Percentiles rank a stretch among this genome's conserved stretches.
Evolutionary conservation across 2,329 filamentous ascomycete species (phyloP).

Genomic region (Penicillium sp.): DNA sequence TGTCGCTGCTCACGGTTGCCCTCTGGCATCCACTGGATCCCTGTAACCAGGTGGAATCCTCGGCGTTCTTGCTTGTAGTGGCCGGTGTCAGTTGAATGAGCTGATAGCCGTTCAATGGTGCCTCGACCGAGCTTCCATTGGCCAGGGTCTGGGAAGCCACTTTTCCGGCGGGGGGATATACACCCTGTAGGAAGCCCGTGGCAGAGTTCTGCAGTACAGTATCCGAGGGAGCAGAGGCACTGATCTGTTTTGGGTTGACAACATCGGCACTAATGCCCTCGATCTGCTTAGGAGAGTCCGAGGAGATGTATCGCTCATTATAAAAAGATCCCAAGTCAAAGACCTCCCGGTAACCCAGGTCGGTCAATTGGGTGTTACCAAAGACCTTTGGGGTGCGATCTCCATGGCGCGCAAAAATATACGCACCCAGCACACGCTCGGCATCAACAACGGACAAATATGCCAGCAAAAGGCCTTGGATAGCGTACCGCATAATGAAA

Average conservation of each 20-base stretch:
- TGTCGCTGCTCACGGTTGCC: slow-evolving; percentile 57
- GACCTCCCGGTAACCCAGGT: slow-evolving; percentile 74
- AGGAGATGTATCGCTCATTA: slow-evolving; percentile 69
- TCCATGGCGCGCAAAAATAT: slow-evolving; percentile 87
- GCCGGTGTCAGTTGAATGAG: slow-evolving; percentile 71
- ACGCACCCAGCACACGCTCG: slow-evolving; percentile 76
- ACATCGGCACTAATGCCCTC: slow-evolving; percentile 63
- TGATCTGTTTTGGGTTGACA: slow-evolving; percentile 68
- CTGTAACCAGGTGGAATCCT: slow-evolving; percentile 59
- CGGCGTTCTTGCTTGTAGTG: slow-evolving; percentile 58
- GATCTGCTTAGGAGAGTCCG: slow-evolving; percentile 60
- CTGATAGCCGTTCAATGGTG: slow-evolving; percentile 78
- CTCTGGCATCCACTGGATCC: slow-evolving; percentile 55
- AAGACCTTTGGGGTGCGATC: slow-evolving; percentile 79
- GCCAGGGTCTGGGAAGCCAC: slow-evolving; percentile 61
- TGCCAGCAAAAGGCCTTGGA: slow-evolving; percentile 26
- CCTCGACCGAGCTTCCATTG: slow-evolving; percentile 65
- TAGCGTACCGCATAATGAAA: slow-evolving; percentile 27
- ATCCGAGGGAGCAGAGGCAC: slow-evolving; percentile 69
- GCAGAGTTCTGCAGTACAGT: slow-evolving; percentile 78
- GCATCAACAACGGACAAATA: slow-evolving; percentile 30
- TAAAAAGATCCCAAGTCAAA: slow-evolving; percentile 72
- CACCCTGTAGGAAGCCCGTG: slow-evolving; percentile 74
- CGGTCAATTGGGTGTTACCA: slow-evolving; percentile 69
- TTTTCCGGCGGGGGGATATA: slow-evolving; percentile 74